phyloP scores from a whole-genome alignment of 1,139 yeast species.

The Debaryomycetaceae sp. region DNA sequence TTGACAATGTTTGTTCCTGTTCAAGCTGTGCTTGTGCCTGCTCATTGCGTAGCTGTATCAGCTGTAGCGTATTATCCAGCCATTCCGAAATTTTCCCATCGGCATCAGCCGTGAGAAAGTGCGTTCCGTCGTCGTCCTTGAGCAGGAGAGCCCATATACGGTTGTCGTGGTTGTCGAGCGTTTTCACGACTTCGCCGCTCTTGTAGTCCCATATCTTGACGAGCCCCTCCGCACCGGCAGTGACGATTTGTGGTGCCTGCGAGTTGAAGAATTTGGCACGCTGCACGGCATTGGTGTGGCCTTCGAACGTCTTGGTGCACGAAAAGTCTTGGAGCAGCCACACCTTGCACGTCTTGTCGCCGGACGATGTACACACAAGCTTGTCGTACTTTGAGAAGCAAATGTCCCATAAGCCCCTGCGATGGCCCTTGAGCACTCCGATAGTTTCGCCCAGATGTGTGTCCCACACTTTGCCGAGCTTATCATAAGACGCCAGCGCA shows the following conservation, averaged over 20 bases:
- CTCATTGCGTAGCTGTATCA: conserved; percentile 27
- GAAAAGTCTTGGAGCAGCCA: conserved; percentile 79
- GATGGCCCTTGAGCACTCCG: conserved; percentile 81
- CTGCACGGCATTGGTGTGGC: conserved; percentile 89
- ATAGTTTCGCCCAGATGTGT: conserved; percentile 69
- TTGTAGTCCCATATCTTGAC: conserved; percentile 81
- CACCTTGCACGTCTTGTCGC: conserved; percentile 80
- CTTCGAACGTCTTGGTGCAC: conserved; percentile 78
- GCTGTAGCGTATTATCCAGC: conserved; percentile 77
- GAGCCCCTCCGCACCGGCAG: conserved; percentile 92
- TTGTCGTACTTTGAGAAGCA: conserved; percentile 74
- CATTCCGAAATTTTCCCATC: conserved; percentile 86
- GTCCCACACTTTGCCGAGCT: conserved; percentile 85
- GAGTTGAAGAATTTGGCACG: conserved; percentile 60
- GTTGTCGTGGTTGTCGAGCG: conserved; percentile 86
- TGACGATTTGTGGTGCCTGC: conserved; percentile 52
- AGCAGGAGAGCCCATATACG: conserved; percentile 85
- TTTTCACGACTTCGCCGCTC: conserved; percentile 60
- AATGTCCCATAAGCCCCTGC: conserved; percentile 91
- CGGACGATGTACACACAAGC: conserved; percentile 66
- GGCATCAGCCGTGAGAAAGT: conserved; percentile 81
- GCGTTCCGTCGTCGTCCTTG: conserved; percentile 57
- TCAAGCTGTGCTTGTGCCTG: conserved; percentile 55
- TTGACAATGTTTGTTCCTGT: conserved; percentile 76
- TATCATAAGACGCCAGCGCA: conserved; percentile 95